Evolutionary conservation across 2,329 filamentous ascomycete species (phyloP).

Genomic region (Fusarium domesticum): DNA sequence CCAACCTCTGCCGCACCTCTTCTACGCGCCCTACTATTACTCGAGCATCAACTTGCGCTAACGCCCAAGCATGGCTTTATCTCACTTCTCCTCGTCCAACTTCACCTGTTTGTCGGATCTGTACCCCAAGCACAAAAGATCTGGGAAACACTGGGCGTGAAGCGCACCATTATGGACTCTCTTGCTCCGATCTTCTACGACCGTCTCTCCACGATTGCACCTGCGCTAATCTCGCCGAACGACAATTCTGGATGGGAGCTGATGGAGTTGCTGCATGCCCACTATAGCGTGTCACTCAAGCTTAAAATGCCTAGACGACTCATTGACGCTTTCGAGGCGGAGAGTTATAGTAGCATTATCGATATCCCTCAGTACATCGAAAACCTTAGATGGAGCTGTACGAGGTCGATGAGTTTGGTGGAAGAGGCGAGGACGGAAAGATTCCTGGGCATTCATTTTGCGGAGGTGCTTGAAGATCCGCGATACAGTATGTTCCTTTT

Average conservation of each 20-base stretch:
- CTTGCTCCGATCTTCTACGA: slow-evolving; percentile 55
- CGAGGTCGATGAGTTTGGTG: slow-evolving; percentile 49
- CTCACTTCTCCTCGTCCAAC: slow-evolving; percentile 49
- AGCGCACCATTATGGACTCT: slow-evolving; percentile 56
- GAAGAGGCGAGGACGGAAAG: slow-evolving; percentile 50
- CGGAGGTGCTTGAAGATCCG: slow-evolving; percentile 42
- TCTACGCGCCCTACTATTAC: slow-evolving; percentile 47
- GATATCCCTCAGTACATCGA: slow-evolving; percentile 45
- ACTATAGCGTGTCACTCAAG: slow-evolving; percentile 47
- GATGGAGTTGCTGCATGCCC: slow-evolving; percentile 42
- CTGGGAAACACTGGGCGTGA: slow-evolving; percentile 53
- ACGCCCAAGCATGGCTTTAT: slow-evolving; percentile 46
- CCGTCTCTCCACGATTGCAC: slow-evolving; percentile 51
- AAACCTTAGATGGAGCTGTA: slow-evolving; percentile 48
- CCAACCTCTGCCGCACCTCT: slow-evolving; percentile 33
- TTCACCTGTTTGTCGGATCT: slow-evolving; percentile 52
- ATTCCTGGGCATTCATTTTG: slow-evolving; percentile 39
- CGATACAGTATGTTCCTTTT: slow-evolving; percentile 44
- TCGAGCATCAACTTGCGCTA: slow-evolving; percentile 48
- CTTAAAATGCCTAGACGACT: slow-evolving; percentile 43
- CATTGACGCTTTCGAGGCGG: slow-evolving; percentile 47
- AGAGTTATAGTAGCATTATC: slow-evolving; percentile 51
- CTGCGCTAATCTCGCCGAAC: slow-evolving; percentile 35
- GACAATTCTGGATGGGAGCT: slow-evolving; percentile 36
- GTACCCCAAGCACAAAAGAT: slow-evolving; percentile 45